Percentiles rank a stretch among this genome's conserved stretches.
phyloP scores from a whole-genome alignment of 805 yeast species.

The Monosporozyma aerobia region DNA sequence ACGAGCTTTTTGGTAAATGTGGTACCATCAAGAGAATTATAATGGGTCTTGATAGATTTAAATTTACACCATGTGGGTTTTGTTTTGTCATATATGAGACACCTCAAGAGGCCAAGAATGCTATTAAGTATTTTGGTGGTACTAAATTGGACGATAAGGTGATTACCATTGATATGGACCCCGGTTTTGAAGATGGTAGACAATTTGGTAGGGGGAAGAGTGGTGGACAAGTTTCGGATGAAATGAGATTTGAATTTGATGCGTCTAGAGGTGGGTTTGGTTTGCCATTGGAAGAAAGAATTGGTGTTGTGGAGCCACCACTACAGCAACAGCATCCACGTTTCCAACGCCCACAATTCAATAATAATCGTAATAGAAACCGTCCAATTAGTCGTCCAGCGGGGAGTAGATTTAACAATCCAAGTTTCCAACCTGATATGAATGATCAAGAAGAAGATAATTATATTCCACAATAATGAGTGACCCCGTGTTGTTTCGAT shows the following conservation, averaged over 20 bases:
- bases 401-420: constrained; percentile 1
- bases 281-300: constrained; percentile 30
- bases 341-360: constrained; percentile 2
- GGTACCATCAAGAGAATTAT: constrained; percentile 73
- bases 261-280: constrained; percentile 40
- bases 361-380: not conserved
- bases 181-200: constrained; percentile 91
- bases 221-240: constrained; percentile 89
- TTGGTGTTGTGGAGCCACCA: constrained; percentile 8
- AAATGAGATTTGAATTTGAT: constrained; percentile 42
- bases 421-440: not conserved
- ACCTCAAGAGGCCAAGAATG: constrained; percentile 65
- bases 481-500: not conserved
- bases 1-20: constrained; percentile 74
- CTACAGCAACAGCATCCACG: constrained; percentile 5
- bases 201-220: constrained; percentile 89
- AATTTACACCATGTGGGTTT: constrained; percentile 92
- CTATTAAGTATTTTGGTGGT: constrained; percentile 72
- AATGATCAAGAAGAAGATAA: constrained; percentile 19
- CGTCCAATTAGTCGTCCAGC: not conserved
- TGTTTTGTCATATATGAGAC: constrained; percentile 76
- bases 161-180: constrained; percentile 84
- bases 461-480: constrained; percentile 16
- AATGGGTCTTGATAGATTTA: constrained; percentile 90
- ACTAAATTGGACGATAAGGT: constrained; percentile 77